Evolutionary conservation across 192 early-diverging fungal genomes (phyloP), one percentile per base, ranked within the genome.

Genomic region (Oehlia diaphana): DNA sequence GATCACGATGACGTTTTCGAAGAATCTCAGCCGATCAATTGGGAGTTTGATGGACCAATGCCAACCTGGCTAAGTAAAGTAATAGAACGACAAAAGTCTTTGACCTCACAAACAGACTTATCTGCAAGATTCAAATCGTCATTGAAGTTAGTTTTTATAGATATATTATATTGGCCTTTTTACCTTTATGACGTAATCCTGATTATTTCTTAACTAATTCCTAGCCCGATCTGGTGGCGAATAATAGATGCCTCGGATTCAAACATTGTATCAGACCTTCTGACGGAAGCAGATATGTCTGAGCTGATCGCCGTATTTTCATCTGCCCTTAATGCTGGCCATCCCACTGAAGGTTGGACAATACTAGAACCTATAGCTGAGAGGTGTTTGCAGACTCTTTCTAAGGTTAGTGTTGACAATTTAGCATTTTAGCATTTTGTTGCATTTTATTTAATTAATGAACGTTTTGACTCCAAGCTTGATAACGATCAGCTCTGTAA

Each of bases 241-340:
- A 80, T 80, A 14, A 21, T 80, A 4, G 79, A 77, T 77, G 76
- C 63, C 37, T 77, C 76, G 4, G 65, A 77, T 63, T 63, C 62
- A 44, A 66, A 63, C 14, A 66, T 71, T 37, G 26, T 65, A 62
- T 21, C 1, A 21, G 6, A 62, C 6, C 19, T 49, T 75, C 19
- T 78, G 23, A 75, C 73, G 21, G 72, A 66, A 62, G 1, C 33
- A 21, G 62, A 80, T 28, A 50, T 53, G 16, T 80, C 68, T 19
- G 72, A 80, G 9, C 28, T 80, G 23, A 67, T 63, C 67, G 19
- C 79, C 31, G 76, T 33, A 39, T 67, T 80, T 58, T 76, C 73
- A 26, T 31, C 42, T 31, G 37, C n/a, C 64, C n/a, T 16, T 80
- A 64, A 53, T 66, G 26, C 23, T n/a, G 76, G 76, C 35, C 16